Evolutionary conservation across 2,329 filamentous ascomycete genomes (phyloP), one percentile per base, ranked within the genome.

Genomic region (Dothideomycetidae sp.): DNA sequence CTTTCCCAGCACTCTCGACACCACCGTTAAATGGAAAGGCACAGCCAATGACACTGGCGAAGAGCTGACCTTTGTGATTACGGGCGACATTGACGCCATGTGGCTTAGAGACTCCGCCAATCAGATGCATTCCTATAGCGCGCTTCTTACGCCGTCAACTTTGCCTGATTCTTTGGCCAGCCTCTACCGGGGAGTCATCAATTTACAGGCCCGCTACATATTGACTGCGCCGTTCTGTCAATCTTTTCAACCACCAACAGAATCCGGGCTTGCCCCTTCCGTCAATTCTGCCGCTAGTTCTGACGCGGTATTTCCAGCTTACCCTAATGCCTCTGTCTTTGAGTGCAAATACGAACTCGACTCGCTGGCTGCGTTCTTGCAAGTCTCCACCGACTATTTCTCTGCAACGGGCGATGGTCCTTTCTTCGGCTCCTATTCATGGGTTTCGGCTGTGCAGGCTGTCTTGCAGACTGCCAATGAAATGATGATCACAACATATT

Each of bases 1-100:
- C 13, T 84, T 74, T 51, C 79, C 80, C 0, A 85, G 82, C 54
- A 82, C 78, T 0, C 63, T 85, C 9, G 79, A 84, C 50, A 83
- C 78, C 0, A 78, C 78, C 0, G 69, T 83, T 29, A 67, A 67
- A 43, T 83, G 77, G 78, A 73, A 69, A 38, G 79, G 79, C 2
- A 64, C 72, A 1, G 65, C 63, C 21, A 64, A 72, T 41, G 66
- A 71, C 46, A 54, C 65, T 0, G 66, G 68, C 2, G 75, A 82
- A 53, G 78, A 82, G 54, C 58, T 78, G 42, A 68, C 70, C 4
- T 73, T 71, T 45, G 49, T 73, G 44, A 73, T 73, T 41, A 73
- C 68, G 1, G 69, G 70, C 33, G 68, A 72, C 46, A 44, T 42
- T 14, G 64, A 68, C 42, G 66, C 66, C 4, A 69, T 69, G 66